Base-by-base conservation (phyloP, 2,329 filamentous ascomycete genomes). In the Talaromyces sp. region DNA sequence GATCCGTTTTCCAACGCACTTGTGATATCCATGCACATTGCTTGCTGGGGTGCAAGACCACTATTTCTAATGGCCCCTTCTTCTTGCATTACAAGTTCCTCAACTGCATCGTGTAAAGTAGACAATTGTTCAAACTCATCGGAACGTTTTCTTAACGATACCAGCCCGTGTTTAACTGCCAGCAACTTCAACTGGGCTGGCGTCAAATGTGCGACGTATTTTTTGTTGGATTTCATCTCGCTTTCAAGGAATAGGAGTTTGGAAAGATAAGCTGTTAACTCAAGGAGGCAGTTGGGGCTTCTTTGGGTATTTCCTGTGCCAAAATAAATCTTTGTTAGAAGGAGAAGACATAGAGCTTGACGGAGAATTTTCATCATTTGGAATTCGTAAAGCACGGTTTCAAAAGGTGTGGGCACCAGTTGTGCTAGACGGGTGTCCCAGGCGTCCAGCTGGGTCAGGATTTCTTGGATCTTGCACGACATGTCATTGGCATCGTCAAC, bases 221-320 rank as follows among this genome's bases (percentile, higher is more conserved):
- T 19, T 9, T 15, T 33, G 28, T 55, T 30, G 17, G 15, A n/a
- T n/a, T 22, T 27, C 42, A 60, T 28, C 3, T 47, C 36, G 15
- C 39, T 17, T 25, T 60, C 58, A 11, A 60, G 36, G n/a, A 60
- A 47, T 25, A 53, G 9, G 4, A 60, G 51, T 19, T 60, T 60
- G 17, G 51, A 60, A 33, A 60, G 28, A 25, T 60, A 60, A 32
- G 58, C 58, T 55, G 28, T 57, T 11, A 57, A 22, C 7, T 57
- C 28, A 33, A 25, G 55, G 4, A 57, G 22, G 7, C 55, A 57
- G 19, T 28, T n/a, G 5, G 28, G 3, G 27, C 22, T 15, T 10
- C 15, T 4, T 57, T 57, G 5, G 4, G 32, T 39, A 10, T 15
- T 6, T 44, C 2, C 1, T 17, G 27, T 10, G 36, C 17, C 8